Percentiles rank a stretch among this genome's conserved stretches.
Conservation (phyloP, 1,284 basidiomycete species). For the Phaffia rhodozyma region DNA sequence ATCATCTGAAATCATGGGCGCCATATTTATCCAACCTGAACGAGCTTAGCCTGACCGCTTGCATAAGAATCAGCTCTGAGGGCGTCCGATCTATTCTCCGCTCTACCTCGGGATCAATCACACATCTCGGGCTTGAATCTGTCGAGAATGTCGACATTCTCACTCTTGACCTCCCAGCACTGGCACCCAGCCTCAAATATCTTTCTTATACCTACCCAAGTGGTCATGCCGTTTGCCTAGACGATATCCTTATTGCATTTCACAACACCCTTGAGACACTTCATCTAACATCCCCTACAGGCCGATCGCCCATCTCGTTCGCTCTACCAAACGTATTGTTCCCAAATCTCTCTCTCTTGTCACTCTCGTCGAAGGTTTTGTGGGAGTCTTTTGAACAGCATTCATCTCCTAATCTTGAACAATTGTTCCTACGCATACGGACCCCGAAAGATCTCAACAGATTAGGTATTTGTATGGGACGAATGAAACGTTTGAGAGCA, state of each 20-base stretch:
- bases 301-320: background rate
- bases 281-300: background rate
- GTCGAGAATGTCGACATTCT: background rate
- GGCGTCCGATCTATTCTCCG: constrained; percentile 3
- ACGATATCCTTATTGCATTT: background rate
- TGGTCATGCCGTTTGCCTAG: background rate
- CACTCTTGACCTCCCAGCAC: background rate
- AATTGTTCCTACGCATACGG: constrained; percentile 2
- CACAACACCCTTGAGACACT: background rate
- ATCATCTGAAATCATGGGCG: background rate
- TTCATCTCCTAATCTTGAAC: constrained; percentile 3
- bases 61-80: background rate
- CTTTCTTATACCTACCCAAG: background rate
- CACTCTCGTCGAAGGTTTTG: constrained; percentile 29
- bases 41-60: background rate
- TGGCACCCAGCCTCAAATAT: background rate
- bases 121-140: constrained; percentile 5
- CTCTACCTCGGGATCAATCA: background rate
- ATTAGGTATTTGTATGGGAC: too few species aligned
- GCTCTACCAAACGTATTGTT: constrained; percentile 7
- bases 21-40: background rate
- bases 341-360: constrained; percentile 20
- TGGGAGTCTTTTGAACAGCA: constrained; percentile 20
- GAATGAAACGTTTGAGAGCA: background rate
- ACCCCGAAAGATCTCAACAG: background rate